phyloP scores from a whole-genome alignment of 805 yeast species.

The Starmerella apicola region DNA sequence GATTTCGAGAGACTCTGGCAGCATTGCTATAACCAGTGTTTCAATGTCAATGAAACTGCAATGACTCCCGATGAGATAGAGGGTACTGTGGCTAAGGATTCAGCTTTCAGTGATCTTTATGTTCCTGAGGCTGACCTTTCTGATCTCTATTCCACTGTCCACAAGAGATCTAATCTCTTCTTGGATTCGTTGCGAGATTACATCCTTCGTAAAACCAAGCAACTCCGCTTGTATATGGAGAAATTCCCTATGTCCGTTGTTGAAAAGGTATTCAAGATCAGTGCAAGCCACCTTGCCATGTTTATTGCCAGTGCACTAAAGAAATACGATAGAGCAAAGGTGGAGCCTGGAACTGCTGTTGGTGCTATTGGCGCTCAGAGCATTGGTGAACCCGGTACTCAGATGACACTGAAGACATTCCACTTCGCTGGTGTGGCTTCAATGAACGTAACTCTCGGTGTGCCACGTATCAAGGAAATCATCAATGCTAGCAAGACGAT shows the following conservation, averaged over 20 bases:
- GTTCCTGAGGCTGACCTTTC: slow-evolving; percentile 8
- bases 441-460: slow-evolving; percentile 97
- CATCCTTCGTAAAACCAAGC: slow-evolving; percentile 42
- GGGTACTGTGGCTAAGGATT: slow-evolving; percentile 40
- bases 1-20: slow-evolving; percentile 91
- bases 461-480: slow-evolving; percentile 97
- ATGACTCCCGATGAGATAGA: slow-evolving; percentile 60
- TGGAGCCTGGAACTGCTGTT: slow-evolving; percentile 98
- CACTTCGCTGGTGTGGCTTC: slow-evolving; percentile 99
- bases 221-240: slow-evolving; percentile 46
- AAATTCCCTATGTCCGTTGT: slow-evolving; percentile 26
- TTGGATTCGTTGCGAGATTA: slow-evolving; percentile 63
- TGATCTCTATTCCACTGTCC: slow-evolving; percentile 37
- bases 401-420: slow-evolving; percentile 92
- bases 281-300: slow-evolving; percentile 43
- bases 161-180: slow-evolving; percentile 53
- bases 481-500: slow-evolving; percentile 92
- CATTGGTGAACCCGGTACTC: slow-evolving; percentile 99
- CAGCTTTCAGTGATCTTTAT: slow-evolving; percentile 24
- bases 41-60: slow-evolving; percentile 40
- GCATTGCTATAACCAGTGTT: slow-evolving; percentile 69
- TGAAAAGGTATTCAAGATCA: slow-evolving; percentile 40
- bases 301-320: slow-evolving; percentile 66
- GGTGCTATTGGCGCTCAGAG: slow-evolving; percentile 99
- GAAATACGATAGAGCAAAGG: slow-evolving; percentile 80